phyloP scores from a whole-genome alignment of 2,329 filamentous ascomycete species.

The Lachnellula suecica region DNA sequence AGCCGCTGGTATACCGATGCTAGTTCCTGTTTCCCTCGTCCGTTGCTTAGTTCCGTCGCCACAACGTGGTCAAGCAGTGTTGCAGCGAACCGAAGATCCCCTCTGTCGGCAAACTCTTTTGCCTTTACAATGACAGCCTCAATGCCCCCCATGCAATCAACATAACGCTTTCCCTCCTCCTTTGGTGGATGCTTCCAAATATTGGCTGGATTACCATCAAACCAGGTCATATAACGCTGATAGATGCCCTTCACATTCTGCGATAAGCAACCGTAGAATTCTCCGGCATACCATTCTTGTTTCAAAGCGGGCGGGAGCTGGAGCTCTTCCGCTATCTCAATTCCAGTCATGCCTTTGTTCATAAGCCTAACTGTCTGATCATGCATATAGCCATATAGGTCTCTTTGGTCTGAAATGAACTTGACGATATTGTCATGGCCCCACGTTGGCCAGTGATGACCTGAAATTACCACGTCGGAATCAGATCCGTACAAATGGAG shows the following conservation, averaged over 20 bases:
- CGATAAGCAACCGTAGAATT: slow-evolving; percentile 38
- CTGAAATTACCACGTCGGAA: slow-evolving; percentile 36
- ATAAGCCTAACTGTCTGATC: slow-evolving; percentile 40
- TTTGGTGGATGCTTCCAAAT: slow-evolving; percentile 37
- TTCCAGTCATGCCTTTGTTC: slow-evolving; percentile 36
- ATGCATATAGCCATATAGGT: slow-evolving; percentile 40
- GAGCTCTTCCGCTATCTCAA: slow-evolving; percentile 41
- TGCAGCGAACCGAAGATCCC: slow-evolving; percentile 39
- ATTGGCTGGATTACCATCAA: slow-evolving; percentile 33
- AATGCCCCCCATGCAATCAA: slow-evolving; percentile 38
- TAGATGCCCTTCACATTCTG: slow-evolving; percentile 42
- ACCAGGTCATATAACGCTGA: slow-evolving; percentile 31
- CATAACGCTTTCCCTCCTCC: slow-evolving; percentile 36
- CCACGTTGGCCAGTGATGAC: slow-evolving; percentile 45
- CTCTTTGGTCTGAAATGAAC: slow-evolving; percentile 36
- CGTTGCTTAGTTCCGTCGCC: slow-evolving; percentile 26
- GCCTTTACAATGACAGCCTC: slow-evolving; percentile 33
- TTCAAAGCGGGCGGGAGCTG: slow-evolving; percentile 34
- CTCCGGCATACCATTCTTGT: slow-evolving; percentile 33
- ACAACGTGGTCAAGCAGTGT: slow-evolving; percentile 38
- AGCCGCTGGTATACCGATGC: slow-evolving; percentile 35
- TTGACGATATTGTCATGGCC: slow-evolving; percentile 27
- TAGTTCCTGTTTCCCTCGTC: slow-evolving; percentile 24
- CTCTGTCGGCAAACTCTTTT: slow-evolving; percentile 26
- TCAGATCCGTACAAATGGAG: slow-evolving; percentile 35